Evolutionary conservation across 2,329 filamentous ascomycete genomes (phyloP), one percentile per base, ranked within the genome.

Genomic region (Aspergillus nomiae): DNA sequence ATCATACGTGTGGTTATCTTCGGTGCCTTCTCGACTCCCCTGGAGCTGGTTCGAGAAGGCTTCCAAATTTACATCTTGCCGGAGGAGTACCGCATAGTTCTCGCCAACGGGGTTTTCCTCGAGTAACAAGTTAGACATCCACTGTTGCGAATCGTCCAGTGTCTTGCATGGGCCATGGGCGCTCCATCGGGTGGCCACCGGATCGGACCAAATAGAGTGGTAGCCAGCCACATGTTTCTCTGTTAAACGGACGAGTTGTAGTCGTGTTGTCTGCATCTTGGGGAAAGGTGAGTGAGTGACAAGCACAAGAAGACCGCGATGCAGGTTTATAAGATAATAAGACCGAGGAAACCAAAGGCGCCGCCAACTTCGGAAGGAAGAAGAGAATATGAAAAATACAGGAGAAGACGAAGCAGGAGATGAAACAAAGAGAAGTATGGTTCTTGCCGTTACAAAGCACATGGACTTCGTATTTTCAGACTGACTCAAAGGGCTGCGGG

Each of bases 151-250:
- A 10, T 55, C 60, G 16, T 67, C 56, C 5, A 68, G 10, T 4
- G 60, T 64, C 11, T 58, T 38, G 56, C 67, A 68, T 10, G 34
- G 32, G 2, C 66, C 64, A 28, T 68, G 64, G 8, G 66, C 48
- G 50, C 64, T 67, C 66, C 67, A 69, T 50, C 63, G 58, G 5
- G 67, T 68, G n/a, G 64, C 60, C 26, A 62, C 11, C 4, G 63
- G 63, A 19, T 69, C 66, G 24, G 64, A 67, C 64, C 66, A 65
- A 41, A 69, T 64, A 6, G 60, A 56, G 19, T 67, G 62, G 51
- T 67, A 69, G 2, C 63, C 67, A 19, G 48, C 43, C 21, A 59
- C 46, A 46, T 69, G 67, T 11, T 63, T 56, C 12, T 57, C 34
- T 1, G 30, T 65, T 2, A 69, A 38, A 1, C 61, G 66, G 51